These are phyloP conservation scores for Aureobasidium sp. DNA, from an alignment of 2,329 filamentous ascomycete species.

Conservation along the genomic window DNA sequence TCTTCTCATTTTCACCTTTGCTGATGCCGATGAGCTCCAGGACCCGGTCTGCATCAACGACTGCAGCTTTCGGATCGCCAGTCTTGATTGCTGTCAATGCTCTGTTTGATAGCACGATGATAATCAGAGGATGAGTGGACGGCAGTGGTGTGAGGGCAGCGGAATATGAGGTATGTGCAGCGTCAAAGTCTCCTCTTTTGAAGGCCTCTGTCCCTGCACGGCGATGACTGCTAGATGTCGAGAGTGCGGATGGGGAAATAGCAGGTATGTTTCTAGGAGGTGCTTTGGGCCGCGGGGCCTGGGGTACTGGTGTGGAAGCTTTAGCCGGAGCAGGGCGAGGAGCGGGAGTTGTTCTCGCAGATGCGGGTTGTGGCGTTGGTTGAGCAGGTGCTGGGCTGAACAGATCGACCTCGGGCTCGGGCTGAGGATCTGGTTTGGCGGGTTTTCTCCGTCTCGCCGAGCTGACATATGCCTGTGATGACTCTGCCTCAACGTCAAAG, in stretches of 20 bases:
- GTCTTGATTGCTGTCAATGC: conserved; percentile 86
- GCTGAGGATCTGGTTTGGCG: conserved; percentile 32
- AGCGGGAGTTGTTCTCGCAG: conserved; percentile 10
- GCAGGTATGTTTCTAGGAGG: conserved; percentile 57
- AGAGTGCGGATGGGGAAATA: conserved; percentile 61
- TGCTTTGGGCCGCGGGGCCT: conserved; percentile 38
- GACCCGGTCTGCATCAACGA: conserved; percentile 76
- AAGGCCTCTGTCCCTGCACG: conserved; percentile 80
- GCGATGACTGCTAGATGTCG: conserved; percentile 70
- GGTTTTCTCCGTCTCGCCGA: conserved; percentile 72
- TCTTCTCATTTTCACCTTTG: conserved; percentile 72
- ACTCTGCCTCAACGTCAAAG: conserved; percentile 71
- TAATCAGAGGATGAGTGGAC: conserved; percentile 69
- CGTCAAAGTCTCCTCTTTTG: conserved; percentile 86
- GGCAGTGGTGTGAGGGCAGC: conserved; percentile 70
- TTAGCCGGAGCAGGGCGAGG: neutral
- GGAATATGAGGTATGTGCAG: conserved; percentile 77
- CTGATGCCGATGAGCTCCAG: conserved; percentile 71
- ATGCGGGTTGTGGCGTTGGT: neutral
- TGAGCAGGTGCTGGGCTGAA: conserved; percentile 25
- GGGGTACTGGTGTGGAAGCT: conserved; percentile 23
- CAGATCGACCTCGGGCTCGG: conserved; percentile 29
- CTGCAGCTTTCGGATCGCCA: conserved; percentile 80
- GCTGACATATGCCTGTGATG: conserved; percentile 77
- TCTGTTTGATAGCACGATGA: conserved; percentile 86